A percentile compares a stretch with the other conserved stretches of the same genome.
phyloP scores from a whole-genome alignment of 768 basidiomycete species.

The Collybia sordida region DNA sequence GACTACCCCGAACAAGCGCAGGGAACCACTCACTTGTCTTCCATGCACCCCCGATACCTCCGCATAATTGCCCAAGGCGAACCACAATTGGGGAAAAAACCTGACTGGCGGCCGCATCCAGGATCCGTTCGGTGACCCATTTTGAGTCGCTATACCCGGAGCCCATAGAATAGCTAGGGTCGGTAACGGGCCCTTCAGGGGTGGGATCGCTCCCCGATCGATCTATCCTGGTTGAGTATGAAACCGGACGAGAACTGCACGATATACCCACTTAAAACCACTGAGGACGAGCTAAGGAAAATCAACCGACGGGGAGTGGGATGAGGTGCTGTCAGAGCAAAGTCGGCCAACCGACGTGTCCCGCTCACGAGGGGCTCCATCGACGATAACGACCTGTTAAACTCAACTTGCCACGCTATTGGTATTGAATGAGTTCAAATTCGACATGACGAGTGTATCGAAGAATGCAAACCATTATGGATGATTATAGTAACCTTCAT shows the following conservation, averaged over 20 bases:
- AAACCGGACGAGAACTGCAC: slow-evolving; percentile 1
- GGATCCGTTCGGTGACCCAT: slow-evolving; percentile 38
- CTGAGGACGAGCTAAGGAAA: slow-evolving; percentile 35
- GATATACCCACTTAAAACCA: slow-evolving; percentile 15
- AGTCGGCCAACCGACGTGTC: slow-evolving; percentile 32
- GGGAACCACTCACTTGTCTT: slow-evolving; percentile 44
- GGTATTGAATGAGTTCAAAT: neutral
- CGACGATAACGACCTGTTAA: slow-evolving; percentile 41
- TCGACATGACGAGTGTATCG: neutral
- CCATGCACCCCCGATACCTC: slow-evolving; percentile 42
- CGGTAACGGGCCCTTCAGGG: slow-evolving; percentile 23
- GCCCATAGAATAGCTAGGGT: slow-evolving; percentile 25
- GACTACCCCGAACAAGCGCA: slow-evolving; percentile 28
- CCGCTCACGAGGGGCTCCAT: slow-evolving; percentile 42
- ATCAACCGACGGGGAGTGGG: slow-evolving; percentile 28
- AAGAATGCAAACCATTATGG: slow-evolving; percentile 26
- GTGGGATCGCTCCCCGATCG: slow-evolving; percentile 1
- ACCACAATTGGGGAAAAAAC: slow-evolving; percentile 32
- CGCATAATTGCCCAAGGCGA: slow-evolving; percentile 43
- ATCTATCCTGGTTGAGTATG: slow-evolving; percentile 1
- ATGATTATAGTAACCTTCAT: slow-evolving; percentile 34
- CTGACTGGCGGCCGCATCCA: slow-evolving; percentile 22
- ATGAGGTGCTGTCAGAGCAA: slow-evolving; percentile 24
- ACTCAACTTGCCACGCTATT: slow-evolving; percentile 46
- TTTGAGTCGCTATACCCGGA: slow-evolving; percentile 40